A percentile compares a stretch with the other conserved stretches of the same genome.
These are phyloP conservation scores for Closterium sp. DNA, from an alignment of 139 green algal genomes.

Conservation along the genomic window DNA sequence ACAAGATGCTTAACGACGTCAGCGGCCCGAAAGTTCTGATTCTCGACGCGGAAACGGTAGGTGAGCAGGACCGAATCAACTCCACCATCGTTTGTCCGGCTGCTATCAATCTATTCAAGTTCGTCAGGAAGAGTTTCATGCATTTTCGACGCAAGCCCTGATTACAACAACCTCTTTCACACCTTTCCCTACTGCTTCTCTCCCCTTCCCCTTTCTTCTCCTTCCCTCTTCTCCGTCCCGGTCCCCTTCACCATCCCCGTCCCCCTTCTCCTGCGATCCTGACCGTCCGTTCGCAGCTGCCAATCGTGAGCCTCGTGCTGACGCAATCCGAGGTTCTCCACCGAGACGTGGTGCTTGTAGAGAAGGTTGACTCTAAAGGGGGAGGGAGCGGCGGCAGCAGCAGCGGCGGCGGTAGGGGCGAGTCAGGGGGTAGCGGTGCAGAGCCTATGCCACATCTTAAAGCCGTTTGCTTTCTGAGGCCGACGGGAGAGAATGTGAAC, in stretches of 20 bases:
- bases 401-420: neutral
- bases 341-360: conserved; percentile 87
- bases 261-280: too few species aligned
- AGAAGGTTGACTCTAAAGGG: conserved; percentile 69
- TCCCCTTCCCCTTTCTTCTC: too few species aligned
- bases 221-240: too few species aligned
- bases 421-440: neutral
- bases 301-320: conserved; percentile 70
- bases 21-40: conserved; percentile 89
- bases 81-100: too few species aligned
- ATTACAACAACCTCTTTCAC: neutral
- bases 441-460: conserved; percentile 81
- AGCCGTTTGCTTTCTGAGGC: conserved; percentile 85
- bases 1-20: conserved; percentile 44
- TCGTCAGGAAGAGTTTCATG: too few species aligned
- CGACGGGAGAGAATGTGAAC: conserved; percentile 82
- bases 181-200: too few species aligned
- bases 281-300: conserved; percentile 20
- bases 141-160: too few species aligned
- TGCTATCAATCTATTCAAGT: neutral
- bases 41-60: conserved; percentile 86
- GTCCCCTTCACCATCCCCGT: too few species aligned
- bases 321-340: conserved; percentile 88
- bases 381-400: neutral
- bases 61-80: too few species aligned